Evolutionary conservation across 139 green algal species (phyloP).

Genomic region (Chlamydomonas urium): DNA sequence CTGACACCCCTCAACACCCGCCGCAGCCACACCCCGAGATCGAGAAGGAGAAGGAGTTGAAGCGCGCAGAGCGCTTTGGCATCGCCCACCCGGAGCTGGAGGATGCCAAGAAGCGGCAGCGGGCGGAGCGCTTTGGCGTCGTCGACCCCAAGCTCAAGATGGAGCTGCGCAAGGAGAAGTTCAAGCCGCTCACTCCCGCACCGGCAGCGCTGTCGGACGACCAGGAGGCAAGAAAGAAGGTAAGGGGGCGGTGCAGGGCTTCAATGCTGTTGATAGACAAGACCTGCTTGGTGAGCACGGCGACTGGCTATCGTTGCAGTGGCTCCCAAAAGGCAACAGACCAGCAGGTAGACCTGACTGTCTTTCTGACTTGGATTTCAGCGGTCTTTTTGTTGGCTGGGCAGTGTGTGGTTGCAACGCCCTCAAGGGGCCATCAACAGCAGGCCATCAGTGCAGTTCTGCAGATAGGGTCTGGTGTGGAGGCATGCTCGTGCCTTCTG

Average conservation of each 20-base stretch:
- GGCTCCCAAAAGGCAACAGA: too few relatives aligned
- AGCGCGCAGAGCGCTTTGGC: conserved; percentile 34
- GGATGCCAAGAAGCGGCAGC: conserved; percentile 22
- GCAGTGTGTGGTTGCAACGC: too few relatives aligned
- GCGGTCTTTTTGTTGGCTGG: too few relatives aligned
- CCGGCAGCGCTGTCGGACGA: neutral
- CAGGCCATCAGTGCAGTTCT: too few relatives aligned
- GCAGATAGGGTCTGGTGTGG: too few relatives aligned
- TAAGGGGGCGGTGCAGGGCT: neutral
- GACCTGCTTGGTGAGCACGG: too few relatives aligned
- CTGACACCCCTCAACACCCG: neutral
- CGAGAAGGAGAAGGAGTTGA: conserved; percentile 39
- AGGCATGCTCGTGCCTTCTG: too few relatives aligned
- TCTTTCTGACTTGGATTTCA: too few relatives aligned
- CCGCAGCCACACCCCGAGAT: conserved; percentile 13
- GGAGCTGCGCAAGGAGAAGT: conserved; percentile 20
- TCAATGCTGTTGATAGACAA: too few relatives aligned
- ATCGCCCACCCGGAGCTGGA: conserved; percentile 22
- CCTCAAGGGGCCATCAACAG: too few relatives aligned
- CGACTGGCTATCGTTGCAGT: too few relatives aligned
- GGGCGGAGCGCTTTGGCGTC: conserved; percentile 30
- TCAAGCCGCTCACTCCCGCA: conserved; percentile 19
- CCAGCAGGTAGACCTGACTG: too few relatives aligned
- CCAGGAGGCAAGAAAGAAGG: neutral
- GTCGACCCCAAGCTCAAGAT: conserved; percentile 22